These are phyloP conservation scores for Chrysosphaeria jannelii DNA, from an alignment of 2,329 filamentous ascomycete species.

Conservation along the genomic window DNA sequence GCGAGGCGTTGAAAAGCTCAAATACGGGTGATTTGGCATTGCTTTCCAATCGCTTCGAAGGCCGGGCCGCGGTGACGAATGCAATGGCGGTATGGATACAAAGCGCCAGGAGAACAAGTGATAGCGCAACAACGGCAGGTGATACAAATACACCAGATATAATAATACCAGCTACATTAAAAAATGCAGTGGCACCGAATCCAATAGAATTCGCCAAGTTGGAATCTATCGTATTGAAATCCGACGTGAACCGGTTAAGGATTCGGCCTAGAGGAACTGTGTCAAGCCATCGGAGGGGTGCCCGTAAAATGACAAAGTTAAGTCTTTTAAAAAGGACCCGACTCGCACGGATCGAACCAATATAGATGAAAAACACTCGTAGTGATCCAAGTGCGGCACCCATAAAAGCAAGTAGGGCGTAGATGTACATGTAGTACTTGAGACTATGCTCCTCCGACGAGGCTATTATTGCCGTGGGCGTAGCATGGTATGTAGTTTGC, in stretches of 20 bases:
- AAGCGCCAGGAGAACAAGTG: constrained; percentile 23
- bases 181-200: constrained; percentile 25
- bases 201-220: constrained; percentile 31
- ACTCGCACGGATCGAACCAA: constrained; percentile 38
- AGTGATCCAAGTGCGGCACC: constrained; percentile 27
- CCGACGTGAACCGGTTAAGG: constrained; percentile 48
- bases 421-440: constrained; percentile 35
- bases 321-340: constrained; percentile 34
- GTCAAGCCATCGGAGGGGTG: constrained; percentile 52
- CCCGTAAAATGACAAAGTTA: constrained; percentile 33
- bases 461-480: constrained; percentile 1
- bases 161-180: constrained; percentile 34
- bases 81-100: constrained; percentile 25
- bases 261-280: constrained; percentile 50
- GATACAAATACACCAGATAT: constrained; percentile 38
- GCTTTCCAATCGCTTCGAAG: constrained; percentile 49
- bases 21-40: constrained; percentile 53
- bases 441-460: constrained; percentile 15
- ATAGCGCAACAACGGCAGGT: constrained; percentile 30
- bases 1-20: constrained; percentile 44
- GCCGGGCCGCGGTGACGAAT: constrained; percentile 42
- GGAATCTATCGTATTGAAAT: constrained; percentile 46
- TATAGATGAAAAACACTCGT: constrained; percentile 31
- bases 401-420: constrained; percentile 25
- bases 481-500: constrained; percentile 10